These are phyloP conservation scores for Pythium angustatum DNA, from an alignment of 352 stramenopile genomes.

Conservation along the genomic window DNA sequence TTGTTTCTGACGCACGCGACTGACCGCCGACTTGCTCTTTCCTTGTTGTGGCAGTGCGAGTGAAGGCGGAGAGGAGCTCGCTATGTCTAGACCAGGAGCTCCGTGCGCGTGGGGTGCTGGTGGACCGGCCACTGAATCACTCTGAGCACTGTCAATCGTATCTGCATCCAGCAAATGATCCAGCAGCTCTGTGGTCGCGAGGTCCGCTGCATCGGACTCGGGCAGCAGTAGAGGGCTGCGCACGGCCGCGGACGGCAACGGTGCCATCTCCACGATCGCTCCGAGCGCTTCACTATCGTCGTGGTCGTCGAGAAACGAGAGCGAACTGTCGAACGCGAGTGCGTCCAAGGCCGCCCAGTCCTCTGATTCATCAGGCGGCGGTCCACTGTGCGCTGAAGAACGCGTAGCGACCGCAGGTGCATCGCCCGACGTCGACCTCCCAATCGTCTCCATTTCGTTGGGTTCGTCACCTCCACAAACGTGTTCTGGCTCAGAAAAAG, in stretches of 20 bases:
- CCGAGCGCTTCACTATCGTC: neutral
- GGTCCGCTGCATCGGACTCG: neutral
- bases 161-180: neutral
- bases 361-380: too few relatives aligned
- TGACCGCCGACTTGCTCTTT: neutral
- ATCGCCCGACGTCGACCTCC: too few relatives aligned
- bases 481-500: too few relatives aligned
- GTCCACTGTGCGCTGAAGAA: too few relatives aligned
- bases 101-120: neutral
- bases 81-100: too few relatives aligned
- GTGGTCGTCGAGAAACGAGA: neutral
- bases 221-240: neutral
- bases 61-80: too few relatives aligned
- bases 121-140: neutral
- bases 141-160: neutral
- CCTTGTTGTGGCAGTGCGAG: neutral
- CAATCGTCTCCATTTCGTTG: too few relatives aligned
- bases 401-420: too few relatives aligned
- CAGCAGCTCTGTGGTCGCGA: neutral
- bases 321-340: neutral
- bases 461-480: too few relatives aligned
- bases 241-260: neutral
- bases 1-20: conserved; percentile 27
- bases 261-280: neutral
- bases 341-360: neutral